Conservation (phyloP, 1,139 yeast genomes). For the Blastobotrys elegans region DNA sequence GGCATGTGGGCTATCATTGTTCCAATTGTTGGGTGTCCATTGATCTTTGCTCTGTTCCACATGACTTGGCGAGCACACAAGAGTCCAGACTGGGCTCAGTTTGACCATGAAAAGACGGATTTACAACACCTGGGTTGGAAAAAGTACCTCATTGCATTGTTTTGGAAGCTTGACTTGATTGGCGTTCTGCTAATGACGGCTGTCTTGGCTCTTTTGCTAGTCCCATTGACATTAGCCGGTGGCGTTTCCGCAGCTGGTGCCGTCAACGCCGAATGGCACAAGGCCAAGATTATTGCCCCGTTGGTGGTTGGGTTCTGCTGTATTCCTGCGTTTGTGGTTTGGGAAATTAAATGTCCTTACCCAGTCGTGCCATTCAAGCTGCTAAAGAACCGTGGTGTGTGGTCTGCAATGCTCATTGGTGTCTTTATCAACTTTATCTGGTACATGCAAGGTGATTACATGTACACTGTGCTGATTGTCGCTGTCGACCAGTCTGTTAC, state of each 20-base stretch:
- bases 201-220: slow-evolving; percentile 48
- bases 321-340: slow-evolving; percentile 48
- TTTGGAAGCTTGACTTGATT: slow-evolving; percentile 50
- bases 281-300: slow-evolving; percentile 58
- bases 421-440: slow-evolving; percentile 52
- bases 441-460: slow-evolving; percentile 64
- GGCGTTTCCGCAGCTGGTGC: slow-evolving; percentile 35
- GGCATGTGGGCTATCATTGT: slow-evolving; percentile 79
- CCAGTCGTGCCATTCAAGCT: slow-evolving; percentile 59
- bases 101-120: slow-evolving; percentile 30
- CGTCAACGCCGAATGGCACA: slow-evolving; percentile 43
- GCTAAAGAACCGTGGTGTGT: slow-evolving; percentile 61
- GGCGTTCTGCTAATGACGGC: slow-evolving; percentile 50
- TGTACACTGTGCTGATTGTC: slow-evolving; percentile 60
- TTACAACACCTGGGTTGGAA: slow-evolving; percentile 26
- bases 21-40: slow-evolving; percentile 59
- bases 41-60: slow-evolving; percentile 49
- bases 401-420: slow-evolving; percentile 56
- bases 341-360: slow-evolving; percentile 50
- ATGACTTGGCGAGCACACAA: slow-evolving; percentile 52
- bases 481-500: slow-evolving; percentile 53
- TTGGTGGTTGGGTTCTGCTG: slow-evolving; percentile 56
- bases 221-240: slow-evolving; percentile 55
- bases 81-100: slow-evolving; percentile 43
- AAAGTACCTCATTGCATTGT: slow-evolving; percentile 29